phyloP scores from a whole-genome alignment of 2,329 filamentous ascomycete genomes.

The Neopestalotiopsis rosae region DNA sequence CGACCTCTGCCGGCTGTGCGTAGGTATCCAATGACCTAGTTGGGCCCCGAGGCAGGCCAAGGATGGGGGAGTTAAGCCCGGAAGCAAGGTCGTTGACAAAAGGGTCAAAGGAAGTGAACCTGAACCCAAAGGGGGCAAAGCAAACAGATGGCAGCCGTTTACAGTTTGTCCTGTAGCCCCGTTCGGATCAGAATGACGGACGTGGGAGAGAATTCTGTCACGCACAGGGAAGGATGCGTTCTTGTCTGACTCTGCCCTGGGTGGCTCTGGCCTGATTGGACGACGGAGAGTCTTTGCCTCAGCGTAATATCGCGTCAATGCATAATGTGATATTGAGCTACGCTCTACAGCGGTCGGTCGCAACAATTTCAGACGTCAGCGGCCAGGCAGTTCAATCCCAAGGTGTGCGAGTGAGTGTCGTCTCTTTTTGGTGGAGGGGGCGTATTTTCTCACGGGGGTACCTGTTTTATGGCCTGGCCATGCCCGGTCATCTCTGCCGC shows the following conservation, averaged over 20 bases:
- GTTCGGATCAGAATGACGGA: conserved; percentile 32
- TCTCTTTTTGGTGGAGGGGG: conserved; percentile 11
- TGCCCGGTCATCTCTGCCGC: conserved; percentile 13
- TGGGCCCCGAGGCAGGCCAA: conserved; percentile 32
- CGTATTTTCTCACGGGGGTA: conserved; percentile 17
- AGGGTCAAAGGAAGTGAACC: conserved; percentile 44
- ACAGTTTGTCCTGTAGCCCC: conserved; percentile 20
- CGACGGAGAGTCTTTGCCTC: conserved; percentile 38
- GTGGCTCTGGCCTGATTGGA: conserved; percentile 41
- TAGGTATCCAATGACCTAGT: conserved; percentile 34
- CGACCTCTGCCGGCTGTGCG: conserved; percentile 27
- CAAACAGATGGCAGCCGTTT: conserved; percentile 20
- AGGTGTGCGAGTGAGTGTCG: conserved; percentile 18
- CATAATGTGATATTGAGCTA: conserved; percentile 44
- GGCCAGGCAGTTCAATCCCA: conserved; percentile 22
- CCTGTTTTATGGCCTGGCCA: conserved; percentile 21
- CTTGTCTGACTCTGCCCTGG: conserved; percentile 34
- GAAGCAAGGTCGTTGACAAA: conserved; percentile 36
- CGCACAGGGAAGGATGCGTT: conserved; percentile 42
- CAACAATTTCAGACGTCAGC: conserved; percentile 27
- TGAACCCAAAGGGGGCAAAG: conserved; percentile 41
- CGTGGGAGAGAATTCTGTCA: conserved; percentile 44
- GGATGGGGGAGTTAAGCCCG: conserved; percentile 36
- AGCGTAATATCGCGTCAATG: conserved; percentile 47
- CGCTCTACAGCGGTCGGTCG: conserved; percentile 47